Evolutionary conservation across 805 yeast genomes (phyloP).

Genomic region (Metschnikowia sp.): DNA sequence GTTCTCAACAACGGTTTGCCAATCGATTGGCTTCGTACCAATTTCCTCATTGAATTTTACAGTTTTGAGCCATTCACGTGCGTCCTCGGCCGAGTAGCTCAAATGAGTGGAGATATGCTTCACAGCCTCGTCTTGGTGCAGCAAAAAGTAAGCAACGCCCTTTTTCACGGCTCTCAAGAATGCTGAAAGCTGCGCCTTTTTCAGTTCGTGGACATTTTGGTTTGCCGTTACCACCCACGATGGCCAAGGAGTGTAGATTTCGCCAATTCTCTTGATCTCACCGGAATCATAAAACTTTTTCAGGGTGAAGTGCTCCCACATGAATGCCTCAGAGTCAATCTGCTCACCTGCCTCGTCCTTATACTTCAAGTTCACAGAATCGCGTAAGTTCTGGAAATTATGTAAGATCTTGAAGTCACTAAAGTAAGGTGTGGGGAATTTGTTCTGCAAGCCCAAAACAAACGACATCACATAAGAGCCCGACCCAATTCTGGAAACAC

Average conservation of each 20-base stretch:
- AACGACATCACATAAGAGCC: conserved; percentile 91
- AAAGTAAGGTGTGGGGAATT: conserved; percentile 52
- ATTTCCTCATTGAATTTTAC: conserved; percentile 56
- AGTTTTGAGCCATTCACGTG: conserved; percentile 76
- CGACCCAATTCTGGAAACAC: conserved; percentile 83
- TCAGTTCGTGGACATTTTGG: conserved; percentile 30
- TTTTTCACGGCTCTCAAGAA: conserved; percentile 56
- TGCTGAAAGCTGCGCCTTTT: conserved; percentile 22
- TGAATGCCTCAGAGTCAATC: conserved; percentile 67
- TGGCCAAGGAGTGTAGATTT: conserved; percentile 95
- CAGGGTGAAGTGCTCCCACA: conserved; percentile 95
- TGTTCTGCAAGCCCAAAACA: conserved; percentile 65
- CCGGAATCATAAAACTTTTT: conserved; percentile 76
- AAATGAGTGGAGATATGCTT: conserved; percentile 61
- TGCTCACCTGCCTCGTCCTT: conserved; percentile 30
- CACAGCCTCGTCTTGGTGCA: conserved; percentile 61
- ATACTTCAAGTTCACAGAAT: conserved; percentile 61
- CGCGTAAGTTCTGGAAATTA: conserved; percentile 73
- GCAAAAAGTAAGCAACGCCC: conserved; percentile 66
- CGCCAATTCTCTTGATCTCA: conserved; percentile 81
- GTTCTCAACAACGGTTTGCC: conserved; percentile 47
- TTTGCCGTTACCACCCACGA: conserved; percentile 79
- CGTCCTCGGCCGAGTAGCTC: conserved; percentile 77
- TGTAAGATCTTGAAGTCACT: conserved; percentile 54
- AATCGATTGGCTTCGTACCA: conserved; percentile 41